Percentiles rank a stretch among this genome's conserved stretches.
phyloP scores from a whole-genome alignment of 768 basidiomycete genomes.

The Porpolomopsis calyptriformis region DNA sequence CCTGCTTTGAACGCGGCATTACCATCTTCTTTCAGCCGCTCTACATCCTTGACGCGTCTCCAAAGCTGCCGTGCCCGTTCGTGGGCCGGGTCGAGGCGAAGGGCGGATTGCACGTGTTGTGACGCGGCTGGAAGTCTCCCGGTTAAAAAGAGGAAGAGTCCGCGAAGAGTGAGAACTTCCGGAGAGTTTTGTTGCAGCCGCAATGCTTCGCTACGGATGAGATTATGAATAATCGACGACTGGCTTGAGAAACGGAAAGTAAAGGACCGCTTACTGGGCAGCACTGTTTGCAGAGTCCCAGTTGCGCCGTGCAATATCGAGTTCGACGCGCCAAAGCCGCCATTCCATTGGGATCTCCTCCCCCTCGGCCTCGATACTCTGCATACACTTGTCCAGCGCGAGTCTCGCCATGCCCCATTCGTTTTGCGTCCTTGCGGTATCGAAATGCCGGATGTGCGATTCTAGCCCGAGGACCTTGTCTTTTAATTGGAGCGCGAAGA shows the following conservation, averaged over 20 bases:
- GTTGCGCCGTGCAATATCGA: constrained; percentile 60
- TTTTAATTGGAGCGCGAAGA: constrained; percentile 48
- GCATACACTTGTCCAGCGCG: constrained; percentile 70
- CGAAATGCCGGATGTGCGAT: constrained; percentile 54
- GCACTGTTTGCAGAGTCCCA: constrained; percentile 65
- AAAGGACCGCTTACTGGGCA: constrained; percentile 47
- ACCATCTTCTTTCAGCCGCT: constrained; percentile 77
- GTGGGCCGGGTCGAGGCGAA: constrained; percentile 71
- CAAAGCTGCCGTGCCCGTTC: constrained; percentile 59
- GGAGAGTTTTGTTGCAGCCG: constrained; percentile 64
- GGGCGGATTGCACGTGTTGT: constrained; percentile 58
- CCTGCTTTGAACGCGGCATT: constrained; percentile 63
- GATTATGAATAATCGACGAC: neutral
- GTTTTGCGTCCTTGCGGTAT: constrained; percentile 41
- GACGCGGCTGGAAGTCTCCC: constrained; percentile 63
- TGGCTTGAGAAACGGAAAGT: neutral
- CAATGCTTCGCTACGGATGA: constrained; percentile 52
- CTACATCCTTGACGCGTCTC: constrained; percentile 73
- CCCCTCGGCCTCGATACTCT: constrained; percentile 65
- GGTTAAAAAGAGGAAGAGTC: constrained; percentile 65
- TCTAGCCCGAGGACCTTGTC: constrained; percentile 53
- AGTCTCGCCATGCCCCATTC: constrained; percentile 73
- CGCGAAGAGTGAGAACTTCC: constrained; percentile 69
- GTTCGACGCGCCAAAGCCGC: constrained; percentile 70
- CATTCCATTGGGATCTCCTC: constrained; percentile 69